Evolutionary conservation across 208 protist species (phyloP).

Genomic region (Leptomonas seymouri): DNA sequence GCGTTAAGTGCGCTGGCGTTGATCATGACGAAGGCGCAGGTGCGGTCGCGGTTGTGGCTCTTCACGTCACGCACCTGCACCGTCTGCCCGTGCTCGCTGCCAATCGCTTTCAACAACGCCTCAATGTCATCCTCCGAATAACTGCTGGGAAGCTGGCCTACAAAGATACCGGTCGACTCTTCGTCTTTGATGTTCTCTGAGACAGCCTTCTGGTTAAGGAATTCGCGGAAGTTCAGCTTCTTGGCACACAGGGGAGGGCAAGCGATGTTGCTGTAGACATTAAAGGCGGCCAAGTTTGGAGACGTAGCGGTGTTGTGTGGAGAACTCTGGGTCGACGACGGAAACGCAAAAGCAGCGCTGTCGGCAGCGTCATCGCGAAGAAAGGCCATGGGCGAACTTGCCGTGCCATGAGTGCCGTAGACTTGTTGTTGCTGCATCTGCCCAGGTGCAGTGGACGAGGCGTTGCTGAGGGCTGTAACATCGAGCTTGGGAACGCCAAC

Average conservation of each 20-base stretch:
- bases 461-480: conserved; percentile 17
- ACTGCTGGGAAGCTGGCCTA: conserved; percentile 78
- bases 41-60: conserved; percentile 77
- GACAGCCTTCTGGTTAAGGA: conserved; percentile 41
- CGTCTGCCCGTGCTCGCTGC: conserved; percentile 40
- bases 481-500: conserved; percentile 26
- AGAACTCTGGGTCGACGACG: conserved; percentile 13
- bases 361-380: conserved; percentile 17
- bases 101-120: conserved; percentile 67
- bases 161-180: conserved; percentile 69
- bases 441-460: neutral
- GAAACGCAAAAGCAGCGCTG: neutral
- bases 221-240: conserved; percentile 59
- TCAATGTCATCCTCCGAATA: conserved; percentile 79
- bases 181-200: conserved; percentile 44
- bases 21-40: conserved; percentile 85
- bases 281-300: conserved; percentile 17
- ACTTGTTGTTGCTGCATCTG: conserved; percentile 4
- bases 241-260: conserved; percentile 43
- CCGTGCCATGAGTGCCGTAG: neutral
- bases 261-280: conserved; percentile 59
- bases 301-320: conserved; percentile 27
- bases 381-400: conserved; percentile 19
- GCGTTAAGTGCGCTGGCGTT: conserved; percentile 55
- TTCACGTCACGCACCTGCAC: conserved; percentile 83